Base-by-base conservation (phyloP, 2,329 filamentous ascomycete genomes). In the Parascedosporium putredinis region DNA sequence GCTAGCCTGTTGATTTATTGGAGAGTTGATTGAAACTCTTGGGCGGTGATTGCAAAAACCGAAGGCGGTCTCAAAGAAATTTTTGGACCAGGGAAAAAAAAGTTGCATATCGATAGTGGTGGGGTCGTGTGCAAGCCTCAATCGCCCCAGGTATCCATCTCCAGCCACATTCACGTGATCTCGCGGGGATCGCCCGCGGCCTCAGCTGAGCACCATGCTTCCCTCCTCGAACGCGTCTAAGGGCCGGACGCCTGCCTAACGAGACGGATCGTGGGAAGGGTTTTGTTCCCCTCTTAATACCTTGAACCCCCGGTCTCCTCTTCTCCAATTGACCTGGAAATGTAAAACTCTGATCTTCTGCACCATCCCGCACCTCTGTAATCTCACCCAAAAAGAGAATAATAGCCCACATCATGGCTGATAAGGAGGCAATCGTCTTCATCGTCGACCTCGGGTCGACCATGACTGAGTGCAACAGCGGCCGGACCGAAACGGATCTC, bases 391-490 rank as follows among this genome's bases (percentile, higher is more conserved):
- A n/a, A n/a, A n/a, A n/a, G n/a, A n/a, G n/a, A n/a, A n/a, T n/a
- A n/a, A 31, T 23, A 16, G 22, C 23, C 20, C 31, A 53, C 57
- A 73, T 52, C 50, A 97, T 97, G 91, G 85, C 89, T 9, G 83
- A 86, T 54, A 98, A 98, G 65, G 88, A 97, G 70, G 88, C 89
- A 7, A 93, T 85, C 0, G 79, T 97, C 40, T 98, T 93, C 65
- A 84, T 98, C 57, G 69, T 98, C 53, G 93, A 98, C 67, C 73
- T 96, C 22, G 90, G 89, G 51, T 73, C 71, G 60, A 86, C 90
- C n/a, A 96, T 95, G 86, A 84, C 75, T 51, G 73, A 85, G 61
- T 76, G 73, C 58, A 78, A 81, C 57, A 75, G 79, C 67, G 88
- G 84, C 23, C 81, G 93, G 56, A 63, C 71, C 18, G 79, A 91